phyloP scores from a whole-genome alignment of 2,329 filamentous ascomycete species.

The Colletotrichum magnum region DNA sequence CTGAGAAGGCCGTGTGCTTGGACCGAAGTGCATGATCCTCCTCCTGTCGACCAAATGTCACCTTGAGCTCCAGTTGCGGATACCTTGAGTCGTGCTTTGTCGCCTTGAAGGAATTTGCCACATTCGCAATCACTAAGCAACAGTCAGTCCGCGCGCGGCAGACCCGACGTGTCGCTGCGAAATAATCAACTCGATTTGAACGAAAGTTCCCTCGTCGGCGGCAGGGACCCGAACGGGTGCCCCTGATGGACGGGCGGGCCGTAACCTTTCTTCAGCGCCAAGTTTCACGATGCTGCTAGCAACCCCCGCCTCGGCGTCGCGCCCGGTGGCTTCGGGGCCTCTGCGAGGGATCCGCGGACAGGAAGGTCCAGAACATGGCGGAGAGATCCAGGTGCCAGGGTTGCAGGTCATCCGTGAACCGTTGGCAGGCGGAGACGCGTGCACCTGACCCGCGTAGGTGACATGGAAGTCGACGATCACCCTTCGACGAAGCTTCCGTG shows the following conservation, averaged over 20 bases:
- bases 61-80: too few species aligned
- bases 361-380: too few species aligned
- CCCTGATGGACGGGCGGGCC: background rate
- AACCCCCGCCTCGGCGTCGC: background rate
- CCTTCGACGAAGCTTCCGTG: constrained; percentile 9
- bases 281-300: constrained; percentile 1
- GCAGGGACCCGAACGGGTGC: background rate
- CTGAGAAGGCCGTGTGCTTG: background rate
- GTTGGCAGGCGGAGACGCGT: too few species aligned
- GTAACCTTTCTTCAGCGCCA: background rate
- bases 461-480: background rate
- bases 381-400: too few species aligned
- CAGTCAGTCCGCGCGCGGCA: too few species aligned
- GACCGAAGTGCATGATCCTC: too few species aligned
- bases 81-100: too few species aligned
- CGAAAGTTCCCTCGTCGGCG: background rate
- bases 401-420: too few species aligned
- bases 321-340: background rate
- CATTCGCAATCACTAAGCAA: too few species aligned
- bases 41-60: too few species aligned
- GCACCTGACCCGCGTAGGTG: background rate
- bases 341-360: too few species aligned
- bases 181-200: background rate
- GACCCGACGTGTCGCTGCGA: background rate
- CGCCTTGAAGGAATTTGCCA: too few species aligned